Conservation (phyloP, 2,329 filamentous ascomycete species). For the Tolypocladium inflatum region DNA sequence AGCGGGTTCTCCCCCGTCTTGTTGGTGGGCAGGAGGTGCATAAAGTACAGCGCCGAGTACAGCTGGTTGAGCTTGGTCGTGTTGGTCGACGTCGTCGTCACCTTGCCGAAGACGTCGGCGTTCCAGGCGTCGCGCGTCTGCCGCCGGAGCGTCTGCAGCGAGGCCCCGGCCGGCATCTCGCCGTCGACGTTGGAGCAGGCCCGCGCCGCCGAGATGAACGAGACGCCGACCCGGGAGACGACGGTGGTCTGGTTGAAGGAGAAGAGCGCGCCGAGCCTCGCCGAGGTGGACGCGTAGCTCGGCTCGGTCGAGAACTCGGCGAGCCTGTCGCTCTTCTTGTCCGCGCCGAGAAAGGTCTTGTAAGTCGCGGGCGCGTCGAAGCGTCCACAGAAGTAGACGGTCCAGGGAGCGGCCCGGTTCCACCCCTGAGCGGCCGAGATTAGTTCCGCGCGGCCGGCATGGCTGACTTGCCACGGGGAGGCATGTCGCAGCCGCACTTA, state of each 20-base stretch:
- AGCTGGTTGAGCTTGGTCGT: constrained; percentile 47
- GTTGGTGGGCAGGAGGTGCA: constrained; percentile 60
- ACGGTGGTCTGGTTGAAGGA: constrained; percentile 38
- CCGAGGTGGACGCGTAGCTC: constrained; percentile 22
- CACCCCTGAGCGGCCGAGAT: constrained; percentile 34
- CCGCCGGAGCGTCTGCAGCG: constrained; percentile 32
- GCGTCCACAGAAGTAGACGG: constrained; percentile 52
- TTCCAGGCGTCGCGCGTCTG: constrained; percentile 49
- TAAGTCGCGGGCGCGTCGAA: constrained; percentile 39
- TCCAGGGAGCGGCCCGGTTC: constrained; percentile 55
- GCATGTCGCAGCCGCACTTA: constrained; percentile 11
- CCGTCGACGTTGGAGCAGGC: constrained; percentile 49
- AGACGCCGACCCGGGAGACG: constrained; percentile 54
- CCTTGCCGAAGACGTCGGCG: constrained; percentile 49
- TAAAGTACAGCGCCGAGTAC: constrained; percentile 61
- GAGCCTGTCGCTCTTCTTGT: constrained; percentile 19
- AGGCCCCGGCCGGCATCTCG: constrained; percentile 41
- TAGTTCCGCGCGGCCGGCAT: not conserved
- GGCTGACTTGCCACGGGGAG: not conserved
- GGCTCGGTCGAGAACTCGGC: constrained; percentile 20
- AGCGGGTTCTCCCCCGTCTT: constrained; percentile 61
- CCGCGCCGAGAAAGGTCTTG: constrained; percentile 32
- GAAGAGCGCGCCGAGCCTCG: constrained; percentile 42
- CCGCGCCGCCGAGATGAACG: constrained; percentile 52
- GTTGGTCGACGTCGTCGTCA: constrained; percentile 49